Evolutionary conservation across 148 eudicot genomes (phyloP), one percentile per base, ranked within the genome.

Genomic region (Silene uniflora): DNA sequence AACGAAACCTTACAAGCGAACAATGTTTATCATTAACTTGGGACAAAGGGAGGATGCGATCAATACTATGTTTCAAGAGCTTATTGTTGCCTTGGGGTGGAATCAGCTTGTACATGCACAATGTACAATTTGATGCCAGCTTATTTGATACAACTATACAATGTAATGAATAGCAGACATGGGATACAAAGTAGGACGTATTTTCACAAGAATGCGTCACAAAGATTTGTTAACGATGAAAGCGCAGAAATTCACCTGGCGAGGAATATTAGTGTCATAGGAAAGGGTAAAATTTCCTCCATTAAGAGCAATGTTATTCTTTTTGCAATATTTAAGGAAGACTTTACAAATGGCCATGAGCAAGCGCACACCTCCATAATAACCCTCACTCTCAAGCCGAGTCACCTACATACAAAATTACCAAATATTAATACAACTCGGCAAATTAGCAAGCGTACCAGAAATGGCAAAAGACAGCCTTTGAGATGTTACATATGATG

Each of bases 341-440:
- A 91, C 84, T 83, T 89, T 95, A 79, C 97, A 92, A 52, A 88
- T 79, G 8, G 98, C 99, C 97, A 95, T 88, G 24, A 92, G 89
- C 89, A 95, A 81, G 54, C 98, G 99, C 62, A 92, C 94, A 9
- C 99, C 99, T 83, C 99, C 98, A 84, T 95, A 91, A 78, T 89
- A 95, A 73, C 99, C 99, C 79, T 92, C 98, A 62, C 29, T 84
- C 46, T 86, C 78, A 59, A 95, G 74, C 81, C 98, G 87, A 74
- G 69, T 63, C 65, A 91, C 98, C 99, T 95, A 85, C 66, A 83
- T 71, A 71, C 11, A 71, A 29, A 72, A 68, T 44, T 60, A 59
- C 69, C 46, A 61, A 21, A 70, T 39, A 17, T 10, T 29, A 73
- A 19, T 3, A 44, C 71, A 62, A 14, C 21, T 21, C 42, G 8